Conservation (phyloP, 192 early-diverging fungal species). For the Mortierella hygrophila region DNA sequence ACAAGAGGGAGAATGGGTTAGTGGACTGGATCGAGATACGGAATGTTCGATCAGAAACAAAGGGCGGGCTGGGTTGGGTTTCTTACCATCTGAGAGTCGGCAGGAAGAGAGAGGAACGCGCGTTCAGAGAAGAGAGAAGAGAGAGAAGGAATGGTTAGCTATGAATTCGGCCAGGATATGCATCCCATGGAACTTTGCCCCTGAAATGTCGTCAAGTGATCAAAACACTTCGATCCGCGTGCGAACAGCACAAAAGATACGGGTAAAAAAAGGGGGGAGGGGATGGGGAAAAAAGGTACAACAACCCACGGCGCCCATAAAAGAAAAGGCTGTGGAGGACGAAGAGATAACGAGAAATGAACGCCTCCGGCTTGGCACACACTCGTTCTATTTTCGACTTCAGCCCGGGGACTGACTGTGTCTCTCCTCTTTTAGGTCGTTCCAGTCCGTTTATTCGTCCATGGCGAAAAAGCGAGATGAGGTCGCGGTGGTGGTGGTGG, state of each 20-base stretch:
- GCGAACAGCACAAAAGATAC: not conserved
- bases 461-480: not conserved
- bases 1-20: not conserved
- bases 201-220: not conserved
- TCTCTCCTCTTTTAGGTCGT: not conserved
- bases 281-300: not conserved
- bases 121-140: constrained; percentile 9
- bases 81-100: constrained; percentile 16
- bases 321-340: not conserved
- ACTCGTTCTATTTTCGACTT: not conserved
- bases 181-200: not conserved
- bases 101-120: not conserved
- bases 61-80: not conserved
- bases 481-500: not conserved
- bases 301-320: not conserved
- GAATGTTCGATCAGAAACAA: not conserved
- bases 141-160: not conserved
- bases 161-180: not conserved
- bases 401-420: not conserved
- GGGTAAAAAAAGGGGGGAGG: not conserved
- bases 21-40: not conserved
- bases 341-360: not conserved
- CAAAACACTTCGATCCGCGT: not conserved
- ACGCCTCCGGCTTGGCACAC: not conserved
- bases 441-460: not conserved